Evolutionary conservation across 768 basidiomycete species (phyloP), one percentile per base, ranked within the genome.

Genomic region (Brasilioporus rufonigricans): DNA sequence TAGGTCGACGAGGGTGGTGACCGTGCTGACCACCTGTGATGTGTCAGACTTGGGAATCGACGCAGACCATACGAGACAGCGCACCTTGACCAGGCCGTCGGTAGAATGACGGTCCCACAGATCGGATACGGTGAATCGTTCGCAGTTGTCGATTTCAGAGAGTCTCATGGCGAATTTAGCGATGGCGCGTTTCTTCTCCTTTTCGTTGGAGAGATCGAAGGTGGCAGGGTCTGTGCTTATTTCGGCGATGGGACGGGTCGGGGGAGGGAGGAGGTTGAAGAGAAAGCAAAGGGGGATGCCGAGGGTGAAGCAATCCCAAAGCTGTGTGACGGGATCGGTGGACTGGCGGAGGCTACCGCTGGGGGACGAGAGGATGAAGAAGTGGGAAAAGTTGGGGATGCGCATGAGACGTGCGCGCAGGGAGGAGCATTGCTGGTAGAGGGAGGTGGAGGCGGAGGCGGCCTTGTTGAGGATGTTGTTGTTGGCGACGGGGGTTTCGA

Each of bases 261-360:
- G 71, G 4, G 68, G 65, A 36, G 88, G 87, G 52, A 98, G 85
- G 70, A 89, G 85, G 74, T 99, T 96, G 79, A 92, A 96, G 63
- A 99, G 85, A 77, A 90, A 97, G 76, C 93, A 96, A 62, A 98
- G 88, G 43, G 94, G 87, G 45, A 92, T 86, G 55, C 97, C 97
- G 33, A 93, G 82, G 39, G 93, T 86, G 74, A 99, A 91, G 68
- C 91, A 86, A 67, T 93, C 91, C 87, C 95, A 96, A 47, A 98
- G 85, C 70, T 93, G 91, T 44, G 89, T 87, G 64, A 99, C 96
- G 35, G 93, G 92, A 75, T 98, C 94, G 40, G 87, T 89, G 32
- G 89, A 90, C 71, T 84, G 84, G 53, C 91, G 81, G 32, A 77
- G 73, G 39, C 85, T 78, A 59, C 83, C 84, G 36, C 76, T 67